A percentile compares a stretch with the other conserved stretches of the same genome.
Evolutionary conservation across 2,329 filamentous ascomycete species (phyloP).

Genomic region (Stenocarpella maydis): DNA sequence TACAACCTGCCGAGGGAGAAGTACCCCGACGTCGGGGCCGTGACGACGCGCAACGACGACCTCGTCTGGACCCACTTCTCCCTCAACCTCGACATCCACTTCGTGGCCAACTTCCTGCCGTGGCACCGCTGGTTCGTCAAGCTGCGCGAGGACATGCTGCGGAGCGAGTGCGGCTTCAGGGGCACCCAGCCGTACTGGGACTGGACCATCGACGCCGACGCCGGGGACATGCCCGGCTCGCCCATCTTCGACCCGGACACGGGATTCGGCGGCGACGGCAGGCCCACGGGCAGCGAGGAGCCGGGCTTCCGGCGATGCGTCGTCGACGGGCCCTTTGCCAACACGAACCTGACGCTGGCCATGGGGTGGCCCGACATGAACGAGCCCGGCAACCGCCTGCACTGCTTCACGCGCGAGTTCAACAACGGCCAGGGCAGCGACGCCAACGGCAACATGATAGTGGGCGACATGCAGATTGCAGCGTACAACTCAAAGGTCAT

Average conservation of each 20-base stretch:
- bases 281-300: neutral
- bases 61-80: neutral
- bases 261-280: slow-evolving; percentile 4
- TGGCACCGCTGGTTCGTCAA: neutral
- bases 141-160: neutral
- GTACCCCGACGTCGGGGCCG: neutral
- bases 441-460: neutral
- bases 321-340: slow-evolving; percentile 7
- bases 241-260: neutral
- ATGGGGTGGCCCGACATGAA: slow-evolving; percentile 11
- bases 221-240: neutral
- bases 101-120: slow-evolving; percentile 9
- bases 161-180: neutral
- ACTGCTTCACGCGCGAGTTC: slow-evolving; percentile 8
- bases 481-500: slow-evolving; percentile 1
- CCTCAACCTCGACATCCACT: neutral
- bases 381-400: neutral
- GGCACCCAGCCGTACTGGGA: slow-evolving; percentile 1
- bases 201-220: slow-evolving; percentile 13
- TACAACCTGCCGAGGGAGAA: neutral
- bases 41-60: neutral
- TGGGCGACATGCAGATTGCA: neutral
- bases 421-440: neutral
- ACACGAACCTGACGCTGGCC: neutral
- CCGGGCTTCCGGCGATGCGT: slow-evolving; percentile 1